Evolutionary conservation across 441 rosid genomes (phyloP).

Genomic region (Populus hybrid): DNA sequence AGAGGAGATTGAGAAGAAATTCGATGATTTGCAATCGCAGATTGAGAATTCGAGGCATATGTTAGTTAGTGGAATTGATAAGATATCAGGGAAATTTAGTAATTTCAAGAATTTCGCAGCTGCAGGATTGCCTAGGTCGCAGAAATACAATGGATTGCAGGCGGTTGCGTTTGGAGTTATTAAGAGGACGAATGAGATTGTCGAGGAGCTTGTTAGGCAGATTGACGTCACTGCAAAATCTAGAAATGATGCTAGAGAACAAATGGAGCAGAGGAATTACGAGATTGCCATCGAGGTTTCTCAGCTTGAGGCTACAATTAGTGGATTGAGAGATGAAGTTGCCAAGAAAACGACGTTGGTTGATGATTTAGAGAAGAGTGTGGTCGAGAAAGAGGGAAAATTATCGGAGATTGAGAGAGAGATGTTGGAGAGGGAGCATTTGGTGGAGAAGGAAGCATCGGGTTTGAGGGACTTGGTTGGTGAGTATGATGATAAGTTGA

Average conservation of each 20-base stretch:
- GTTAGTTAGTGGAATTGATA: slow-evolving; percentile 94
- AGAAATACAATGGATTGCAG: slow-evolving; percentile 67
- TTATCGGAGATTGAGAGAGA: slow-evolving; percentile 46
- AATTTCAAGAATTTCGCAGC: slow-evolving; percentile 65
- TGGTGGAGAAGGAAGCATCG: slow-evolving; percentile 47
- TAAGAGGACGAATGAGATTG: slow-evolving; percentile 83
- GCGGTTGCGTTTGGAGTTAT: slow-evolving; percentile 83
- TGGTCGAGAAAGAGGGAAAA: slow-evolving; percentile 55
- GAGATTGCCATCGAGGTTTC: slow-evolving; percentile 96
- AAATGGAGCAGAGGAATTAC: slow-evolving; percentile 83
- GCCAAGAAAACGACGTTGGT: slow-evolving; percentile 45
- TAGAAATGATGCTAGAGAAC: slow-evolving; percentile 82
- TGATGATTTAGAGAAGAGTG: slow-evolving; percentile 52
- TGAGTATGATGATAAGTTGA: slow-evolving; percentile 71
- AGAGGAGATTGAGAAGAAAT: slow-evolving; percentile 44
- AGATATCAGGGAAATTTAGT: slow-evolving; percentile 78
- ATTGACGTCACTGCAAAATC: slow-evolving; percentile 52
- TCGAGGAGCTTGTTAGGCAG: slow-evolving; percentile 83
- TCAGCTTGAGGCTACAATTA: slow-evolving; percentile 79
- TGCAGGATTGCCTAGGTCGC: slow-evolving; percentile 74
- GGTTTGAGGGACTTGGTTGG: slow-evolving; percentile 58
- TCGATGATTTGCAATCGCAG: slow-evolving; percentile 64
- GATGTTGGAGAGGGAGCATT: slow-evolving; percentile 41
- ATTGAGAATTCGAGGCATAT: slow-evolving; percentile 78
- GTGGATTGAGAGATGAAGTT: slow-evolving; percentile 66